Conservation (phyloP, 805 yeast genomes). For the Wickerhamomyces canadensis region DNA sequence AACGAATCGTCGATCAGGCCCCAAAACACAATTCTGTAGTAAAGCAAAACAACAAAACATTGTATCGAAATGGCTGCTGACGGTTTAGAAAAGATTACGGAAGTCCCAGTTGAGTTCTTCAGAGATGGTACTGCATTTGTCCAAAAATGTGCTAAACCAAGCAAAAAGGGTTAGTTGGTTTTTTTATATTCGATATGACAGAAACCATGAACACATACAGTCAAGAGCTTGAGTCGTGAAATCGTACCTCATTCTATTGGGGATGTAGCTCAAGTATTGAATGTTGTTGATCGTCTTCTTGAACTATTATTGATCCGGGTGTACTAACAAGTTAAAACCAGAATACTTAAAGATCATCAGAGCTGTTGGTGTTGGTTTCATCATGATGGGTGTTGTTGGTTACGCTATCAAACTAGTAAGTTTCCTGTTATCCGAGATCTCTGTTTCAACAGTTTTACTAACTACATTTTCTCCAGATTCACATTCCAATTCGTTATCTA, state of each 20-base stretch:
- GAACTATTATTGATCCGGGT: too few relatives aligned
- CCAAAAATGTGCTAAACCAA: conserved; percentile 90
- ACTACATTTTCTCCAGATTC: conserved; percentile 36
- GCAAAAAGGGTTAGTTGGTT: conserved; percentile 56
- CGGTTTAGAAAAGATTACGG: conserved; percentile 71
- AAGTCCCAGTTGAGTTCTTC: conserved; percentile 85
- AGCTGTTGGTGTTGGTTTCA: conserved; percentile 95
- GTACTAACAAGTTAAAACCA: conserved; percentile 14
- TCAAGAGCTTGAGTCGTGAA: too few relatives aligned
- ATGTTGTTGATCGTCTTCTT: too few relatives aligned
- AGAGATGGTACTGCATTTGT: conserved; percentile 88
- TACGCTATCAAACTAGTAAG: conserved; percentile 78
- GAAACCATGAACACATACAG: too few relatives aligned
- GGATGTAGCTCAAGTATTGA: too few relatives aligned
- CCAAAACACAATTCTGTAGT: too few relatives aligned
- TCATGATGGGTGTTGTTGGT: conserved; percentile 97
- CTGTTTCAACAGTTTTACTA: conserved; percentile 2
- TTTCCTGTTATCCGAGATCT: conserved; percentile 2
- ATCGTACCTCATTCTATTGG: too few relatives aligned
- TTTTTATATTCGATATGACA: not conserved
- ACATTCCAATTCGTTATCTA: conserved; percentile 93
- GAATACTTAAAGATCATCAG: conserved; percentile 86
- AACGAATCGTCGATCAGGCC: too few relatives aligned
- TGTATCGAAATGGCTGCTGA: conserved; percentile 36
- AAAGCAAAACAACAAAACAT: not conserved